Evolutionary conservation across 306 rosid genomes (phyloP).

Genomic region (Crotalaria pallida): DNA sequence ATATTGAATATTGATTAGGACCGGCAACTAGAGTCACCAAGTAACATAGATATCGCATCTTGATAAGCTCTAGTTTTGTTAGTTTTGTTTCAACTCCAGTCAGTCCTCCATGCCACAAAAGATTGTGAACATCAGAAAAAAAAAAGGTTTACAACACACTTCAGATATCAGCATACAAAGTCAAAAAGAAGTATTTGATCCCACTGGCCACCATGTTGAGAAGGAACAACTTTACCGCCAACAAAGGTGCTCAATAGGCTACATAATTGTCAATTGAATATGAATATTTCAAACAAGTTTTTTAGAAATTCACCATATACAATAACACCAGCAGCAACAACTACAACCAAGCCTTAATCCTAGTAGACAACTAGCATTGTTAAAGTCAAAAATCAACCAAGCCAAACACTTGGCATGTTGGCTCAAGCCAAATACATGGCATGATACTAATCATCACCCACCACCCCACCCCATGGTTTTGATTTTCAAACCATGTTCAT

Average conservation of each 20-base stretch:
- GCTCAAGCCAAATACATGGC: too few relatives aligned
- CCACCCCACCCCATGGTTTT: neutral
- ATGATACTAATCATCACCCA: neutral
- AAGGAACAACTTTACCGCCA: neutral
- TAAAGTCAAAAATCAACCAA: neutral
- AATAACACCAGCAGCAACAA: too few relatives aligned
- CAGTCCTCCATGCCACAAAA: neutral
- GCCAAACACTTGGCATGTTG: neutral
- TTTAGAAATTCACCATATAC: neutral
- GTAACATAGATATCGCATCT: neutral
- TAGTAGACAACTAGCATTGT: neutral
- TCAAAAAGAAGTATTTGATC: neutral
- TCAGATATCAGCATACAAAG: neutral
- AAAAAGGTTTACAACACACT: neutral
- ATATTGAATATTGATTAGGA: too few relatives aligned
- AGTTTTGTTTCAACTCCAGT: neutral
- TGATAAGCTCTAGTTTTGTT: neutral
- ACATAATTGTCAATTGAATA: neutral
- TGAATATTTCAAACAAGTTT: neutral
- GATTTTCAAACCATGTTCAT: neutral
- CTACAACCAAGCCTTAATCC: too few relatives aligned
- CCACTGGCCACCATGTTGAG: neutral
- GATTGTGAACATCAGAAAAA: neutral
- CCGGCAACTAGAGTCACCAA: neutral
- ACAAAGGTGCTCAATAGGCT: neutral